phyloP scores from a whole-genome alignment of 2,329 filamentous ascomycete species.

The Aspergillus hortae region DNA sequence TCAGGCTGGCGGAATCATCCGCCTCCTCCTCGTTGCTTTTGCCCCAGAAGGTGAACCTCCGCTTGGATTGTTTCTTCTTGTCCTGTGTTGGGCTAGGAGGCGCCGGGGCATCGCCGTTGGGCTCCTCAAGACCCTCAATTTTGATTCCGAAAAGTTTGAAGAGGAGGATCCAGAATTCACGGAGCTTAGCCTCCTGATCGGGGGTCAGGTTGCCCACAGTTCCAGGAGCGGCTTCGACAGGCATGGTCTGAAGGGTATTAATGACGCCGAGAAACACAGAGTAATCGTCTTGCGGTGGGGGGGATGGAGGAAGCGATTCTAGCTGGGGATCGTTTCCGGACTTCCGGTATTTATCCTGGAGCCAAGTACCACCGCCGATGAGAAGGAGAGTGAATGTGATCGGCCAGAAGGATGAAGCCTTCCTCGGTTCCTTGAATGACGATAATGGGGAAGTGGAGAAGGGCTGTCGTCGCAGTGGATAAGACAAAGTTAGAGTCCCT shows the following conservation, averaged over 20 bases:
- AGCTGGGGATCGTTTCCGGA: slow-evolving; percentile 7
- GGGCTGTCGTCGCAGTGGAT: slow-evolving; percentile 21
- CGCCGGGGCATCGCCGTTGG: slow-evolving; percentile 19
- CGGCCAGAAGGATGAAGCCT: slow-evolving; percentile 37
- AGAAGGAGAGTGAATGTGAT: slow-evolving; percentile 31
- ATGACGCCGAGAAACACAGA: slow-evolving; percentile 30
- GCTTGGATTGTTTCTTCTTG: slow-evolving; percentile 67
- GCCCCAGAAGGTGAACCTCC: slow-evolving; percentile 67
- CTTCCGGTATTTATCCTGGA: slow-evolving; percentile 30
- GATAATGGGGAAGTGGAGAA: slow-evolving; percentile 24
- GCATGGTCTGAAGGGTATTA: slow-evolving; percentile 36
- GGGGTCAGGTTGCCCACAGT: slow-evolving; percentile 82
- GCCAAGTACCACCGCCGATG: slow-evolving; percentile 33
- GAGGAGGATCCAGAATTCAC: slow-evolving; percentile 76
- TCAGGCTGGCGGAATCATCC: slow-evolving; percentile 28
- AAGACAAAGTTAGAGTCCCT: slow-evolving; percentile 20
- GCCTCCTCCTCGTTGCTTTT: slow-evolving; percentile 54
- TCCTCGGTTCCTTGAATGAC: slow-evolving; percentile 23
- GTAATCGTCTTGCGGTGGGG: slow-evolving; percentile 14
- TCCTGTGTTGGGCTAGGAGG: slow-evolving; percentile 29
- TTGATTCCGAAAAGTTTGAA: slow-evolving; percentile 71
- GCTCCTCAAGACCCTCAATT: slow-evolving; percentile 21
- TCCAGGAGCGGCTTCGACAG: slow-evolving; percentile 47
- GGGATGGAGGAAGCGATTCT: slow-evolving; percentile 6
- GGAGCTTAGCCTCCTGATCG: slow-evolving; percentile 84